A percentile compares a stretch with the other conserved stretches of the same genome.
These are phyloP conservation scores for Sporisorium scitamineum DNA, from an alignment of 1,284 basidiomycete species.

Conservation along the genomic window DNA sequence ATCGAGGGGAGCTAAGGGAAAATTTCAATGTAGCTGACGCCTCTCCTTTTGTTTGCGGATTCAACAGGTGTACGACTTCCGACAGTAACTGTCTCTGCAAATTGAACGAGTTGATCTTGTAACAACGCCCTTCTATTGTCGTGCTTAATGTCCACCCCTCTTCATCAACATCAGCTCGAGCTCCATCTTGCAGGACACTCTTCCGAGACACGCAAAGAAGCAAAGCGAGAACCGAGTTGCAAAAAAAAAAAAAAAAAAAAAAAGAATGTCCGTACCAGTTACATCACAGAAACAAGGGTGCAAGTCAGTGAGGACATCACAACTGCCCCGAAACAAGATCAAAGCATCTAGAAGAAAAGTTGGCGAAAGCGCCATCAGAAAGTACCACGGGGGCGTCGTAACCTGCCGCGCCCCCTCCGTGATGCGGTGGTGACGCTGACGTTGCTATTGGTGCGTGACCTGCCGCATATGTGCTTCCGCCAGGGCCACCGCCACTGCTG, in stretches of 20 bases:
- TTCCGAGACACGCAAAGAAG: not conserved
- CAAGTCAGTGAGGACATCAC: no score
- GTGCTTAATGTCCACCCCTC: not conserved
- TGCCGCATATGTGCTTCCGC: not conserved
- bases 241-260: not conserved
- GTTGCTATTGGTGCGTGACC: slow-evolving; percentile 1
- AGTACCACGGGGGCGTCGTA: slow-evolving; percentile 1
- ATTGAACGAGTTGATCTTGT: no score
- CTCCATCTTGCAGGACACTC: not conserved
- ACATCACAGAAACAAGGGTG: no score
- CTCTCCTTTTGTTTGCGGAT: not conserved
- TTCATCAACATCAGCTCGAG: not conserved
- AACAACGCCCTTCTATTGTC: no score
- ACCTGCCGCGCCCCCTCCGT: slow-evolving; percentile 4
- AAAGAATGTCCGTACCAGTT: no score
- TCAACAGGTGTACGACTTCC: slow-evolving; percentile 54
- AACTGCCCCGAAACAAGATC: not conserved
- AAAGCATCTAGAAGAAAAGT: not conserved
- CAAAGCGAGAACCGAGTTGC: not conserved
- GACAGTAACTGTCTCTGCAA: slow-evolving; percentile 19
- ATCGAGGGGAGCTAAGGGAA: not conserved
- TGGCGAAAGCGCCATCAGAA: not conserved
- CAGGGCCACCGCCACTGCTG: not conserved
- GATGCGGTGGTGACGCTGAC: not conserved
- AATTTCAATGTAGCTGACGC: not conserved